Evolutionary conservation across 2,329 filamentous ascomycete species (phyloP).

Genomic region (Myriosclerotinia duriaeana): DNA sequence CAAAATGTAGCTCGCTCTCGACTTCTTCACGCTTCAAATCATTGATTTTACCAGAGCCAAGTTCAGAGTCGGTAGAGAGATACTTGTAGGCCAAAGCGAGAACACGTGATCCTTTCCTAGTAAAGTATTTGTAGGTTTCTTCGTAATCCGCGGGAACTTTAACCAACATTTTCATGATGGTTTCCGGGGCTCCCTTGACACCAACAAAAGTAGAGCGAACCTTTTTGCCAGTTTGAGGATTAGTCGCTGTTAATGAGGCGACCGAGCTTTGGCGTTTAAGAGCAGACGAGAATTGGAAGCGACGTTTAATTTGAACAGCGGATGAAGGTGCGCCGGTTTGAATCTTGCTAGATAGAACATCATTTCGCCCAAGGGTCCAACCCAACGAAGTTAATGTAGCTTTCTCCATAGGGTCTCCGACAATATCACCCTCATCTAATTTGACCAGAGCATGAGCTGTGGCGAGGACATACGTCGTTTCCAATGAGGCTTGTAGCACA

Average conservation of each 20-base stretch:
- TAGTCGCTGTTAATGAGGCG: slow-evolving; percentile 72
- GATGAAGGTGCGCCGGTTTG: slow-evolving; percentile 57
- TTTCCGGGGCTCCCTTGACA: slow-evolving; percentile 97
- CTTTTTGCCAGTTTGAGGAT: slow-evolving; percentile 72
- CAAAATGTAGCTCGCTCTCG: slow-evolving; percentile 80
- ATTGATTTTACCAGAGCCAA: slow-evolving; percentile 83
- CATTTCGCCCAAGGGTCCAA: slow-evolving; percentile 89
- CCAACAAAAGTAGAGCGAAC: slow-evolving; percentile 84
- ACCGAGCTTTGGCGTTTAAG: slow-evolving; percentile 95
- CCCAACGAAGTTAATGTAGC: slow-evolving; percentile 86
- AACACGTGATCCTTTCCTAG: slow-evolving; percentile 90
- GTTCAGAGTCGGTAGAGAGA: slow-evolving; percentile 75
- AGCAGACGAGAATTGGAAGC: slow-evolving; percentile 97
- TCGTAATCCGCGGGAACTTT: slow-evolving; percentile 85
- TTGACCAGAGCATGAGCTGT: slow-evolving; percentile 95
- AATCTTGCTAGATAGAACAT: slow-evolving; percentile 72
- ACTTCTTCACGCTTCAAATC: slow-evolving; percentile 91
- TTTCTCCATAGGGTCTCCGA: slow-evolving; percentile 99
- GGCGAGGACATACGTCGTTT: slow-evolving; percentile 89
- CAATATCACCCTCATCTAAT: slow-evolving; percentile 93
- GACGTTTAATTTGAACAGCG: slow-evolving; percentile 88
- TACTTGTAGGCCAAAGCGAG: slow-evolving; percentile 93
- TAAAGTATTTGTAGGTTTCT: slow-evolving; percentile 98
- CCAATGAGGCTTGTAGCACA: slow-evolving; percentile 67
- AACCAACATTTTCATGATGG: slow-evolving; percentile 89